phyloP scores from a whole-genome alignment of 257 asterid genomes.

The Solanum phureja region DNA sequence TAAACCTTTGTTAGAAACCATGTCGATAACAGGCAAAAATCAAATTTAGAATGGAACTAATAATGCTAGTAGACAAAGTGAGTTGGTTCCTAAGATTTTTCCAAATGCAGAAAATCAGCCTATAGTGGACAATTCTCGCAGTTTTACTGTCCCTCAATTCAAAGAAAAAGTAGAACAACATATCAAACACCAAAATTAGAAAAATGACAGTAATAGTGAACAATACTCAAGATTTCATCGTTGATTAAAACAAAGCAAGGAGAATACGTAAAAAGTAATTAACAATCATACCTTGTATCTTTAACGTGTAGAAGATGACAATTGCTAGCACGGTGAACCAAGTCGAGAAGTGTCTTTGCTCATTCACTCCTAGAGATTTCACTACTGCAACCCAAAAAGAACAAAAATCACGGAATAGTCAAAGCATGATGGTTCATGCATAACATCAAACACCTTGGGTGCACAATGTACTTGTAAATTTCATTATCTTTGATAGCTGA shows the following conservation, averaged over 20 bases:
- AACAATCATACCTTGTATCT: not conserved
- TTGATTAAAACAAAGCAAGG: no score
- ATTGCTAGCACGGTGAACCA: not conserved
- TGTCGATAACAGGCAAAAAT: no score
- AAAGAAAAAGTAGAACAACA: not conserved
- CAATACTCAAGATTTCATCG: not conserved
- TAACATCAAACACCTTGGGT: not conserved
- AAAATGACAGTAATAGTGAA: no score
- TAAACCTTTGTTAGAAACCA: no score
- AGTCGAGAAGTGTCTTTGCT: not conserved
- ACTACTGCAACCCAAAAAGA: no score
- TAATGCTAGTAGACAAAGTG: no score
- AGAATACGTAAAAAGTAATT: no score
- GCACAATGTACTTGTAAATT: not conserved
- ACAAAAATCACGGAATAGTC: not conserved
- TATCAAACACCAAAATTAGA: not conserved
- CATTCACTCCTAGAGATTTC: no score
- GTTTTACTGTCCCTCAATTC: not conserved
- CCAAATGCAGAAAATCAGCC: no score
- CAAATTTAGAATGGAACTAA: no score
- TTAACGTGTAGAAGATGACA: not conserved
- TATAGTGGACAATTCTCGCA: not conserved
- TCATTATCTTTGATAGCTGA: not conserved
- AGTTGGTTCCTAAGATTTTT: no score
- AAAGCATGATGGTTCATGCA: not conserved